A percentile compares a stretch with the other conserved stretches of the same genome.
These are phyloP conservation scores for Penicillium steckii DNA, from an alignment of 495 filamentous ascomycete species.

Conservation along the genomic window DNA sequence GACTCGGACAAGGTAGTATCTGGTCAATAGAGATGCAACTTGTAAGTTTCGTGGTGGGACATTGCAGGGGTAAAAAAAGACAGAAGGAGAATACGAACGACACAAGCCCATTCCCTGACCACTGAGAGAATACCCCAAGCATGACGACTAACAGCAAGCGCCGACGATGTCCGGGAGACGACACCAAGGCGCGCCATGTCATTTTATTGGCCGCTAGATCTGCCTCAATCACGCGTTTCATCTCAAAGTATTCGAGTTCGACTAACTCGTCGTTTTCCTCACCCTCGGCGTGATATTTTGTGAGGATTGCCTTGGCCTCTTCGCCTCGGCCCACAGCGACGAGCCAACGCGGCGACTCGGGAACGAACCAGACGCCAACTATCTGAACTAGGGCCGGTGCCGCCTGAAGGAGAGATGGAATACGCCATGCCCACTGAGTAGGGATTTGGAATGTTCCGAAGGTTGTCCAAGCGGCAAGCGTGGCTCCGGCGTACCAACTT, in stretches of 20 bases:
- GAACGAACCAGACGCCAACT: constrained; percentile 53
- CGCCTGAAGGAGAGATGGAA: constrained; percentile 60
- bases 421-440: constrained; percentile 63
- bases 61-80: no score
- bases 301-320: constrained; percentile 31
- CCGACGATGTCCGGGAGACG: constrained; percentile 53
- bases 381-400: constrained; percentile 32
- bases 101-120: constrained; percentile 38
- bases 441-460: constrained; percentile 56
- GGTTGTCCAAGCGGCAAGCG: constrained; percentile 56
- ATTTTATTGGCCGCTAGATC: constrained; percentile 52
- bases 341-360: constrained; percentile 57
- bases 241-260: constrained; percentile 22
- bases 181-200: constrained; percentile 54
- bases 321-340: constrained; percentile 48
- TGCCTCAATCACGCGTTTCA: constrained; percentile 25
- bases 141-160: constrained; percentile 54
- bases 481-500: constrained; percentile 61
- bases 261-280: constrained; percentile 6
- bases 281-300: constrained; percentile 34
- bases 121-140: constrained; percentile 54
- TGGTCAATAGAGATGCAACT: no score
- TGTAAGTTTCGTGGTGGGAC: no score
- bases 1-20: neutral
- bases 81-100: no score